Base-by-base conservation (phyloP, 495 filamentous ascomycete genomes). In the Extremus antarcticus region DNA sequence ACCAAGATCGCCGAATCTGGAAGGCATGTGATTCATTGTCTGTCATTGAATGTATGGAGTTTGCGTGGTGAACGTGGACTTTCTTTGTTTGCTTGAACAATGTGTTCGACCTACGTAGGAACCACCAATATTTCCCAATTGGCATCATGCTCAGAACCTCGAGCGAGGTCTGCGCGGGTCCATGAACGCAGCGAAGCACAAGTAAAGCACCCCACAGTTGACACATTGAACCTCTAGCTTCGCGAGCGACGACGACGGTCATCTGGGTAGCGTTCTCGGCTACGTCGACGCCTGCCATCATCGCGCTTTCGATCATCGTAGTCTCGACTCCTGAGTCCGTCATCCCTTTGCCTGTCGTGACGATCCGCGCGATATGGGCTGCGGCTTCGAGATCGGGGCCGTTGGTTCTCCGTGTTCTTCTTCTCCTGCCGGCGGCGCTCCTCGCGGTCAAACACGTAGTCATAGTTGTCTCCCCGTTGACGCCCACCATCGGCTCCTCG, bases 391-490 rank as follows among this genome's bases (percentile, higher is more conserved):
- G 58, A 49, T 43, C 51, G 16, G 17, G 43, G 39, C 23, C 19
- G 41, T 15, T 1, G 41, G 11, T 3, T 1, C 62, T 50, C 59
- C 7, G 43, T 23, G 43, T 60, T 55, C 45, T 38, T 47, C 15
- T 25, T 10, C 9, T 61, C 61, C 11, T 43, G 47, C 17, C 43
- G 73, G 20, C 72, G 73, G 64, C 82, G 68, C 50, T 86, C 81
- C 22, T 84, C 79, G 59, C 84, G 82, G 58, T 94, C 87, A 69
- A 92, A 87, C 1, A 98, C 82, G 82, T 94, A 90, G 21, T 76
- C 74, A 63, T 92, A 89, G 15, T 77, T 71, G 45, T 78, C 70
- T 21, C 64, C 66, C 23, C 68, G 62, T 35, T 56, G 19, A 11
- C 54, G 22, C 13, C 72, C 70, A n/a, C 69, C 63, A n/a, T 84